phyloP scores from a whole-genome alignment of 371 early-diverging fungal species.

The Chytridiales sp. region DNA sequence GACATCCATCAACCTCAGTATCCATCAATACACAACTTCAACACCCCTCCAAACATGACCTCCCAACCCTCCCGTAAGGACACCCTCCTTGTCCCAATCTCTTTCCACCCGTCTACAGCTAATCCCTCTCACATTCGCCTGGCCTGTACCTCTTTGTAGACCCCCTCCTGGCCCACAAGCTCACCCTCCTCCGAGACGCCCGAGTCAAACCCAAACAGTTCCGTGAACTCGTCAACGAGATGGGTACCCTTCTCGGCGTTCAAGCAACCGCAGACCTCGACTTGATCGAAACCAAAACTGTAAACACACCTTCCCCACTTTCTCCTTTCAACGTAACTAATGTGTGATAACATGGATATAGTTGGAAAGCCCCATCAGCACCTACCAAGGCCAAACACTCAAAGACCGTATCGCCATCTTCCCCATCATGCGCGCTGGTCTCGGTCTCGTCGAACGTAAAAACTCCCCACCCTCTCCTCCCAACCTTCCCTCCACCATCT shows the following conservation, averaged over 20 bases:
- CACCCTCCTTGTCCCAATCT: background rate
- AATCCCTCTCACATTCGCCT: constrained; percentile 48
- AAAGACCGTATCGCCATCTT: constrained; percentile 65
- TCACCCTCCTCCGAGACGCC: constrained; percentile 67
- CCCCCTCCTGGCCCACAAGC: constrained; percentile 69
- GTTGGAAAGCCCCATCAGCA: constrained; percentile 51
- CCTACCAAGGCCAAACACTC: constrained; percentile 54
- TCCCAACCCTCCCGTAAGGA: no score
- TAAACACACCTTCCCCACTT: constrained; percentile 21
- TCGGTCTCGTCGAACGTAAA: constrained; percentile 70
- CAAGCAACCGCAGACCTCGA: constrained; percentile 63
- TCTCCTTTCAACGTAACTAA: no score
- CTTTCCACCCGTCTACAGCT: constrained; percentile 5
- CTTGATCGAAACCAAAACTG: constrained; percentile 44
- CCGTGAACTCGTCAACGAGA: constrained; percentile 65
- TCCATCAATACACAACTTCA: no score
- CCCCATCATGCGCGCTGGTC: constrained; percentile 82
- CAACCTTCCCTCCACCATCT: background rate
- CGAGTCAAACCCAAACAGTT: constrained; percentile 59
- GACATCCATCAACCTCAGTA: no score
- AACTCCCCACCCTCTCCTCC: background rate
- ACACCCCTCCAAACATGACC: no score
- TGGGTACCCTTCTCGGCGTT: constrained; percentile 65
- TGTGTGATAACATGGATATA: constrained; percentile 27
- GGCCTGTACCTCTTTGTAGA: no score